phyloP scores from a whole-genome alignment of 495 filamentous ascomycete species.

The Aspergillus campestris region DNA sequence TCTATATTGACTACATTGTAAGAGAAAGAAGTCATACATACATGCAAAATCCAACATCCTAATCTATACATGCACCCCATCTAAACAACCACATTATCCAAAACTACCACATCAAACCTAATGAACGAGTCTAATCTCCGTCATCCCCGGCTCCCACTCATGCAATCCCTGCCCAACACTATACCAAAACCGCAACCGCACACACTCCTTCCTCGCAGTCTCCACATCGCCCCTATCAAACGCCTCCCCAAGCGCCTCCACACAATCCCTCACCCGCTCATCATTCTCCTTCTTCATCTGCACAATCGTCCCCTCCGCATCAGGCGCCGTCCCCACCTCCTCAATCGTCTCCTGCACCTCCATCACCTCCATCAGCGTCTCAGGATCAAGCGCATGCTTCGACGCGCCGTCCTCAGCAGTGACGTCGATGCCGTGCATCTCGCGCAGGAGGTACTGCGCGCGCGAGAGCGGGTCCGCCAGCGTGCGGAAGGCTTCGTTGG shows the following conservation, averaged over 20 bases:
- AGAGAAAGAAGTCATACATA: too few relatives aligned
- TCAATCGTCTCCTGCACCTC: conserved; percentile 82
- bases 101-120: conserved; percentile 9
- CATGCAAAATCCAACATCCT: too few relatives aligned
- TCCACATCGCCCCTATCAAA: conserved; percentile 61
- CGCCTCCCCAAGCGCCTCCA: conserved; percentile 48
- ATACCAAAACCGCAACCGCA: conserved; percentile 82
- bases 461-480: conserved; percentile 65
- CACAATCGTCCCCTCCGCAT: conserved; percentile 54
- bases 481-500: conserved; percentile 87
- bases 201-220: conserved; percentile 58
- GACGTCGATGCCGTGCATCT: conserved; percentile 63
- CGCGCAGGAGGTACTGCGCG: conserved; percentile 72
- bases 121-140: conserved; percentile 57
- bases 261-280: conserved; percentile 49
- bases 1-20: too few relatives aligned
- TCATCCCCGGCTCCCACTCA: conserved; percentile 72
- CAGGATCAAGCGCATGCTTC: conserved; percentile 54
- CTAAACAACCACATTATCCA: too few relatives aligned
- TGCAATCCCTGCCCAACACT: conserved; percentile 75
- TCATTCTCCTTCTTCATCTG: conserved; percentile 59
- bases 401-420: conserved; percentile 58
- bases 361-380: conserved; percentile 78
- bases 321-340: conserved; percentile 41
- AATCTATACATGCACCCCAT: too few relatives aligned